phyloP scores from a whole-genome alignment of 1,139 yeast species.

The Yamadazyma triangularis region DNA sequence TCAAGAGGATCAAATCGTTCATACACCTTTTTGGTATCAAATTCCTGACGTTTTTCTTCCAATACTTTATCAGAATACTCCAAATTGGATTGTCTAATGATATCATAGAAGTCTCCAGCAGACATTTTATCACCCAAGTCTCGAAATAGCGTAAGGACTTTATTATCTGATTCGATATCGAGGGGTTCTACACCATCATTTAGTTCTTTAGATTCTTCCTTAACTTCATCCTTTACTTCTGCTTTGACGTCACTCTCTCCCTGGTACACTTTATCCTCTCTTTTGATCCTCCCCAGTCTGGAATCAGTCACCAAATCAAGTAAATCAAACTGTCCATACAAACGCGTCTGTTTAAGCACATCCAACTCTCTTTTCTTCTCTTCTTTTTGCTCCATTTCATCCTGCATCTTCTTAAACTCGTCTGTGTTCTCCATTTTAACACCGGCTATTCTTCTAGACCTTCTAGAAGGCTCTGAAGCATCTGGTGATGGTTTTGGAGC shows the following conservation, averaged over 20 bases:
- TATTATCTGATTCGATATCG: slow-evolving; percentile 29
- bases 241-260: slow-evolving; percentile 4
- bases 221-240: slow-evolving; percentile 21
- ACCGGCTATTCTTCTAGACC: slow-evolving; percentile 67
- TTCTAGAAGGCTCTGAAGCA: slow-evolving; percentile 46
- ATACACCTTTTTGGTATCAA: slow-evolving; percentile 47
- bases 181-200: too few relatives aligned
- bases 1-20: slow-evolving; percentile 64
- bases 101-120: slow-evolving; percentile 74
- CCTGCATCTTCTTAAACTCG: slow-evolving; percentile 28
- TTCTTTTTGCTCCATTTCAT: slow-evolving; percentile 33
- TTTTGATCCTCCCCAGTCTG: slow-evolving; percentile 32
- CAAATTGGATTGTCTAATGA: slow-evolving; percentile 25
- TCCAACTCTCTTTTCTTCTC: slow-evolving; percentile 43
- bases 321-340: slow-evolving; percentile 59
- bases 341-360: slow-evolving; percentile 46
- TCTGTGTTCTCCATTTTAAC: slow-evolving; percentile 41
- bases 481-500: slow-evolving; percentile 20
- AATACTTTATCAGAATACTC: slow-evolving; percentile 34
- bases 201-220: slow-evolving; percentile 16
- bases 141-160: slow-evolving; percentile 36
- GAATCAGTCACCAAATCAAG: slow-evolving; percentile 52
- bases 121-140: slow-evolving; percentile 55
- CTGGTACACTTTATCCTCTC: slow-evolving; percentile 22
- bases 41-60: slow-evolving; percentile 45